These are phyloP conservation scores for Aspergillus carlsbadensis DNA, from an alignment of 495 filamentous ascomycete genomes.

Conservation along the genomic window DNA sequence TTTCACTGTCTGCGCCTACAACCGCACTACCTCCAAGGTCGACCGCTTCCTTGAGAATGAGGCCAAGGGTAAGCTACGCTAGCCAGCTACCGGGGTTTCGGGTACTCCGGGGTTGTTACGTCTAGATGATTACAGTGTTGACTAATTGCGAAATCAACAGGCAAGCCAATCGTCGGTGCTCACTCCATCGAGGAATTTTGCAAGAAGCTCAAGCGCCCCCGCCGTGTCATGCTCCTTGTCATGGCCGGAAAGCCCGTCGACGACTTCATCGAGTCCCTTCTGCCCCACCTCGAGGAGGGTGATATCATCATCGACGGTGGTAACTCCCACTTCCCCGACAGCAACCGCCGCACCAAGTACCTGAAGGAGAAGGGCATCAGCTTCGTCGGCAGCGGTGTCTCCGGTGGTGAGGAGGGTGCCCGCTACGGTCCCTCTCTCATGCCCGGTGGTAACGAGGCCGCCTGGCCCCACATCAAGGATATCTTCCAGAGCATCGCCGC, in stretches of 20 bases:
- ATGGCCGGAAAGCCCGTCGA: constrained; percentile 97
- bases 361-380: constrained; percentile 82
- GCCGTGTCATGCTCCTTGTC: constrained; percentile 95
- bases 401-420: constrained; percentile 98
- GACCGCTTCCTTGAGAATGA: constrained; percentile 92
- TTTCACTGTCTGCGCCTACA: constrained; percentile 95
- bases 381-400: constrained; percentile 97
- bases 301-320: constrained; percentile 99
- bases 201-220: constrained; percentile 92
- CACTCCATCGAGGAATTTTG: constrained; percentile 93
- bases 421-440: constrained; percentile 96
- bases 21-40: constrained; percentile 97
- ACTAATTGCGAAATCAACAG: constrained; percentile 35
- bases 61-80: constrained; percentile 67
- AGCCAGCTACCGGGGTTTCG: neutral
- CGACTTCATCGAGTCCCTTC: constrained; percentile 94
- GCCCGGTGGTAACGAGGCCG: constrained; percentile 97
- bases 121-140: too few relatives aligned
- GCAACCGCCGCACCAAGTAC: constrained; percentile 91
- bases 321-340: constrained; percentile 99
- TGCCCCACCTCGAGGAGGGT: constrained; percentile 83
- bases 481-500: constrained; percentile 97
- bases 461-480: constrained; percentile 98
- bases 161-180: constrained; percentile 89
- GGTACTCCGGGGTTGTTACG: neutral